Evolutionary conservation across 2,329 filamentous ascomycete genomes (phyloP).

Genomic region (Colletotrichum truncatum): DNA sequence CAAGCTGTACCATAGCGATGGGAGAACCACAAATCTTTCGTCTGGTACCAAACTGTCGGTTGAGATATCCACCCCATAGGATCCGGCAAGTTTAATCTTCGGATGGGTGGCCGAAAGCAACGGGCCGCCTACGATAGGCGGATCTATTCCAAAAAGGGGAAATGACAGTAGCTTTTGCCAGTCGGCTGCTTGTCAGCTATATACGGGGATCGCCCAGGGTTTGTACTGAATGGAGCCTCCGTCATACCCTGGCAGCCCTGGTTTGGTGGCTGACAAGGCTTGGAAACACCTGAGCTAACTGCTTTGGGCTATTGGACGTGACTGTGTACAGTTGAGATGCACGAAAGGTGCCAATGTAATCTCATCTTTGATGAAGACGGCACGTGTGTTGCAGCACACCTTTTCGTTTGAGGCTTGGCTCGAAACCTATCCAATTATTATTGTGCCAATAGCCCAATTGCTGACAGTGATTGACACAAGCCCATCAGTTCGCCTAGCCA

Average conservation of each 20-base stretch:
- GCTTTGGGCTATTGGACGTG: not conserved
- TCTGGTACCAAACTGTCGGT: too few species aligned
- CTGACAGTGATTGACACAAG: not conserved
- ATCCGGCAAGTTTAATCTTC: not conserved
- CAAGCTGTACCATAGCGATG: too few species aligned
- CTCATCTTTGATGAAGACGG: too few species aligned
- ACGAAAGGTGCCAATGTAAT: not conserved
- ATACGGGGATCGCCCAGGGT: not conserved
- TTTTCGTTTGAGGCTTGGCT: not conserved
- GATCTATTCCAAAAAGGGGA: not conserved
- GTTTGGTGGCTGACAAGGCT: not conserved
- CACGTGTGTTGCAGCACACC: not conserved
- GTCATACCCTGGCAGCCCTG: not conserved
- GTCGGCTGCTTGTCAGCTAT: not conserved
- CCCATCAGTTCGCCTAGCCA: not conserved
- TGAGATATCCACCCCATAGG: too few species aligned
- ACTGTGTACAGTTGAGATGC: not conserved
- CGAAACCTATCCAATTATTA: not conserved
- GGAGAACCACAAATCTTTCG: too few species aligned
- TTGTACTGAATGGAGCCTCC: not conserved
- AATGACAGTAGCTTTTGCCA: not conserved
- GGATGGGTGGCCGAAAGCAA: not conserved
- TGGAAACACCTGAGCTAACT: not conserved
- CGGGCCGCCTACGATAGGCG: not conserved
- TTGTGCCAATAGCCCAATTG: not conserved